phyloP scores from a whole-genome alignment of 768 basidiomycete species.

The Leccinum truebloodii region DNA sequence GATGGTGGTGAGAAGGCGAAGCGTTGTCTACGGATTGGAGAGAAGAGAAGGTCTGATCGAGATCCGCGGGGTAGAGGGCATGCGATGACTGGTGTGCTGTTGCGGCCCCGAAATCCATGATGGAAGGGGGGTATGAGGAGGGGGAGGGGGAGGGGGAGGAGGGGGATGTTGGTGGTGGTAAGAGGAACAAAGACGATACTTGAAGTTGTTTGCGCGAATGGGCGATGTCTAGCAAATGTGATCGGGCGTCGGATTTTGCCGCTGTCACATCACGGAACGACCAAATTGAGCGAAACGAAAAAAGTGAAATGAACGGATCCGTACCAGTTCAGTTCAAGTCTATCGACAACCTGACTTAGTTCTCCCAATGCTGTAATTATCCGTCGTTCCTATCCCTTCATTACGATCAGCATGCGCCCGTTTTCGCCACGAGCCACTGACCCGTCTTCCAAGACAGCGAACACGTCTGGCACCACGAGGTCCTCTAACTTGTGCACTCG shows the following conservation, averaged over 20 bases:
- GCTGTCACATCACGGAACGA: constrained; percentile 41
- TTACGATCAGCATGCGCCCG: constrained; percentile 19
- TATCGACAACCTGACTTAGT: background rate
- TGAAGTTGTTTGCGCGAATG: constrained; percentile 29
- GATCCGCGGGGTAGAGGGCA: constrained; percentile 53
- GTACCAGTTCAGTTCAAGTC: constrained; percentile 25
- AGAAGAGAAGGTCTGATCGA: constrained; percentile 57
- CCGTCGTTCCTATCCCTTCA: constrained; percentile 4
- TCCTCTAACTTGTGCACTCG: background rate
- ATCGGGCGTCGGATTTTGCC: constrained; percentile 60
- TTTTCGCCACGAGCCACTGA: constrained; percentile 22
- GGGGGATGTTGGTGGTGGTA: constrained; percentile 30
- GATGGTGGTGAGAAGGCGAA: constrained; percentile 40
- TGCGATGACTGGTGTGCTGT: constrained; percentile 37
- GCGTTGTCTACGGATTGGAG: constrained; percentile 41
- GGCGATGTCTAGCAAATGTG: constrained; percentile 44
- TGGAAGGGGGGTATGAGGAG: constrained; percentile 40
- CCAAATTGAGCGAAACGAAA: constrained; percentile 38
- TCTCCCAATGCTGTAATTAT: constrained; percentile 12
- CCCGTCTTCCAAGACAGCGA: constrained; percentile 14
- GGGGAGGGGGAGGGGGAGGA: constrained; percentile 35
- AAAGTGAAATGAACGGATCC: constrained; percentile 27
- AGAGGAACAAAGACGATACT: constrained; percentile 37
- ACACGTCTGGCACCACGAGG: constrained; percentile 6
- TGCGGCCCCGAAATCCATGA: constrained; percentile 54